Conservation (phyloP, 2,329 filamentous ascomycete species). For the Calonectria crousiana region DNA sequence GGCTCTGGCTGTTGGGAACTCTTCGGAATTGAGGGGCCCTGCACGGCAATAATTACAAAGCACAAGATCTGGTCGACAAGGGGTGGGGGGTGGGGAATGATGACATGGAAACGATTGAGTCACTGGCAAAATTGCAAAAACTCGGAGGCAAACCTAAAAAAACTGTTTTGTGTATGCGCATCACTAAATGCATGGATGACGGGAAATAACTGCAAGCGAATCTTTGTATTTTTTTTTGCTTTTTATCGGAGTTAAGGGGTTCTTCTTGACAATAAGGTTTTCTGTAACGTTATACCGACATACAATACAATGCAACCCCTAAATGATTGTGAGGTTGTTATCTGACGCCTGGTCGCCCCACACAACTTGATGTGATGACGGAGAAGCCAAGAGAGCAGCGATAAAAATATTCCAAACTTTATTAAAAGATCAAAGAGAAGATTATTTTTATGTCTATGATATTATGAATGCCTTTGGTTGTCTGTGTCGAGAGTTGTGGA, state of each 20-base stretch:
- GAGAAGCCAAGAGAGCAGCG: no score
- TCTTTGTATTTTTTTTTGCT: neutral
- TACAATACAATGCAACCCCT: no score
- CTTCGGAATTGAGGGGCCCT: neutral
- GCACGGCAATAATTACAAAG: constrained; percentile 9
- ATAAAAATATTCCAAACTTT: no score
- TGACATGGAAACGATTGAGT: neutral
- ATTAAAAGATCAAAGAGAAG: no score
- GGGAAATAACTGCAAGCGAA: constrained; percentile 18
- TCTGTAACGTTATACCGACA: neutral
- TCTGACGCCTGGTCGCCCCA: no score
- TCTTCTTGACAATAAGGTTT: neutral
- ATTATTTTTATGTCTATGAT: no score
- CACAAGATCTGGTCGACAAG: neutral
- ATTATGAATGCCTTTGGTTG: no score
- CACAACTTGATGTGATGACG: no score
- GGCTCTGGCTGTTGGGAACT: neutral
- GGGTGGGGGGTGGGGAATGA: neutral
- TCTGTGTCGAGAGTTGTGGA: no score
- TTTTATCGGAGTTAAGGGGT: neutral
- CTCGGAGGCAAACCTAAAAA: constrained; percentile 7
- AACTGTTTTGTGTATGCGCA: neutral
- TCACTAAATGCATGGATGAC: constrained; percentile 13
- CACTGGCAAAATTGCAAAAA: constrained; percentile 2
- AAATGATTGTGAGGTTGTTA: no score